phyloP scores from a whole-genome alignment of 208 protist species.

The Leishmania mexicana region DNA sequence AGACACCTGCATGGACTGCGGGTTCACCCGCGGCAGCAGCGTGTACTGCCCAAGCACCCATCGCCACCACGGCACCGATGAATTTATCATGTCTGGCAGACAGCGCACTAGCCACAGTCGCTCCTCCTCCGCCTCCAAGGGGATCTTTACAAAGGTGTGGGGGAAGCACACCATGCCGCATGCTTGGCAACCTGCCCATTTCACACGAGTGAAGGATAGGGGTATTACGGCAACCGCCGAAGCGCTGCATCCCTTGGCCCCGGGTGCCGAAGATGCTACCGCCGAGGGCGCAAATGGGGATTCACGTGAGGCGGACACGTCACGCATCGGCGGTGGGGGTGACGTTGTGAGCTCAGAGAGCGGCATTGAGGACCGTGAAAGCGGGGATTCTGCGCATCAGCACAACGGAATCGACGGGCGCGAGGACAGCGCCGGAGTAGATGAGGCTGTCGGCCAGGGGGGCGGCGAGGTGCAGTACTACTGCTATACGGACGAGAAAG shows the following conservation, averaged over 20 bases:
- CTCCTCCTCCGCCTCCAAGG: constrained; percentile 5
- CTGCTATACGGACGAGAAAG: constrained; percentile 63
- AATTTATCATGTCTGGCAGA: constrained; percentile 12
- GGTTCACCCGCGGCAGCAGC: constrained; percentile 42
- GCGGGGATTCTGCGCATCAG: not conserved
- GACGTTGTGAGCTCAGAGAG: not conserved
- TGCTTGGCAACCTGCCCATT: not conserved
- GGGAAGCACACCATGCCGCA: constrained; percentile 19
- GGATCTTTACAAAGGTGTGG: constrained; percentile 14
- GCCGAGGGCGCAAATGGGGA: not conserved
- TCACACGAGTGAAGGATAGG: constrained; percentile 9
- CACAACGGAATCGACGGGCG: constrained; percentile 6
- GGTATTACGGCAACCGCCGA: not conserved
- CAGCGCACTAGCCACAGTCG: constrained; percentile 10
- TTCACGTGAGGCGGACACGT: not conserved
- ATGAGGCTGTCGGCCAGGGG: not conserved
- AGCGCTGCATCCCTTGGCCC: constrained; percentile 1
- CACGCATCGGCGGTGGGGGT: not conserved
- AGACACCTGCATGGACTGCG: constrained; percentile 48
- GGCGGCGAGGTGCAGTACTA: constrained; percentile 42
- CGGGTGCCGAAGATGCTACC: not conserved
- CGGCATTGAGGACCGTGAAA: not conserved
- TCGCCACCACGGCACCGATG: constrained; percentile 62
- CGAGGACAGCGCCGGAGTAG: constrained; percentile 6
- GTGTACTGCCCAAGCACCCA: constrained; percentile 48